Evolutionary conservation across 2,329 filamentous ascomycete species (phyloP).

Genomic region (Zymoseptoria passerinii): DNA sequence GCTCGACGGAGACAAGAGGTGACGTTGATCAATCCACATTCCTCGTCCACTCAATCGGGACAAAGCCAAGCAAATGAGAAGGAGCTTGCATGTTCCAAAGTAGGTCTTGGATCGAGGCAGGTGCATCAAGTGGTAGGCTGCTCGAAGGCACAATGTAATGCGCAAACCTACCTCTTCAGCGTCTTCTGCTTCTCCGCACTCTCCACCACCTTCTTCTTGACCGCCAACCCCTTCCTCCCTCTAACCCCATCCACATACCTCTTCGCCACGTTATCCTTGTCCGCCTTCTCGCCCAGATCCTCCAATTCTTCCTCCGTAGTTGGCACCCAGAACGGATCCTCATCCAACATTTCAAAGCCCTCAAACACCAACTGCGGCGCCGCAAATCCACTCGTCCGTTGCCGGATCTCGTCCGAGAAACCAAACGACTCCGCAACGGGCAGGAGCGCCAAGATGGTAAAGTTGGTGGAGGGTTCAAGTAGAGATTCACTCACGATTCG

Average conservation of each 20-base stretch:
- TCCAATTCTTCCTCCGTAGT: slow-evolving; percentile 94
- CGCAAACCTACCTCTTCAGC: slow-evolving; percentile 47
- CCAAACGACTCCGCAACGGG: slow-evolving; percentile 94
- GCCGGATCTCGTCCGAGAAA: slow-evolving; percentile 92
- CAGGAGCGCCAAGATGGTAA: slow-evolving; percentile 79
- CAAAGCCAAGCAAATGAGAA: neutral
- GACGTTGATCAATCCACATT: neutral
- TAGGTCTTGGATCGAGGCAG: neutral
- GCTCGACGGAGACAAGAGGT: neutral
- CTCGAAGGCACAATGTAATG: neutral
- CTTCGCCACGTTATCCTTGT: slow-evolving; percentile 93
- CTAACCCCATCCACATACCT: slow-evolving; percentile 88
- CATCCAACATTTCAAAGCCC: slow-evolving; percentile 84
- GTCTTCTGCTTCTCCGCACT: slow-evolving; percentile 91
- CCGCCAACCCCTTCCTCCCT: slow-evolving; percentile 75
- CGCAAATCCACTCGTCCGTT: slow-evolving; percentile 81
- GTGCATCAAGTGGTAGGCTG: too few relatives aligned
- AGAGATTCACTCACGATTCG: slow-evolving; percentile 83
- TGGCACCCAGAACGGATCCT: slow-evolving; percentile 97
- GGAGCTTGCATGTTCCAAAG: neutral
- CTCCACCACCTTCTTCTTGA: slow-evolving; percentile 61
- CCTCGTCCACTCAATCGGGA: neutral
- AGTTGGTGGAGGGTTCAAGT: slow-evolving; percentile 93
- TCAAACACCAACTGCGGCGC: slow-evolving; percentile 89
- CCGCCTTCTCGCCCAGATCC: slow-evolving; percentile 87